Conservation (phyloP, 352 stramenopile genomes). For the Phytophthora macrochlamydospora region DNA sequence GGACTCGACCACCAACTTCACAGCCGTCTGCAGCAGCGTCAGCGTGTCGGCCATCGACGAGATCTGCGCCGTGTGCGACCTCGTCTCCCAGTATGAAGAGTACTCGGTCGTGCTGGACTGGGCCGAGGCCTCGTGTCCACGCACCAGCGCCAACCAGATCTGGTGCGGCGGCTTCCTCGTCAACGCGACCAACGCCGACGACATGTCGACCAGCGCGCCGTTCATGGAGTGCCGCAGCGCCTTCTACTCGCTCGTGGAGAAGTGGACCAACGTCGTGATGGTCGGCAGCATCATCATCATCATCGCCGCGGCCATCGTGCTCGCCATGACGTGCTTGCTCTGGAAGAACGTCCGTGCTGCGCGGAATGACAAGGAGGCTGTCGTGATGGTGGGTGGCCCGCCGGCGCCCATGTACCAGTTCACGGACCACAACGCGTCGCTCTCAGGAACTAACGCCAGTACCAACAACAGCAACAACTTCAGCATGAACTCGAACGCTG, state of each 20-base stretch:
- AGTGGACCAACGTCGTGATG: slow-evolving; percentile 72
- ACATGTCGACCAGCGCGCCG: slow-evolving; percentile 48
- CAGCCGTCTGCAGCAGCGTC: slow-evolving; percentile 48
- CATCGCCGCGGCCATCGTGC: slow-evolving; percentile 49
- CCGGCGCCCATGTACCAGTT: slow-evolving; percentile 39
- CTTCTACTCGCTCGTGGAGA: slow-evolving; percentile 70
- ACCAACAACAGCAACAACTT: slow-evolving; percentile 32
- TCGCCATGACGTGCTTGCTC: slow-evolving; percentile 65
- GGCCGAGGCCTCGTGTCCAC: slow-evolving; percentile 59
- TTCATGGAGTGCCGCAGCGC: slow-evolving; percentile 70
- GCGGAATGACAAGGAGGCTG: slow-evolving; percentile 23
- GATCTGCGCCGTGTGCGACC: slow-evolving; percentile 65
- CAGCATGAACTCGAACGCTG: slow-evolving; percentile 38
- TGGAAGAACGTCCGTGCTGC: slow-evolving; percentile 40
- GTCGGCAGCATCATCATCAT: slow-evolving; percentile 58
- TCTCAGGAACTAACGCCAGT: slow-evolving; percentile 27
- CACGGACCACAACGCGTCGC: slow-evolving; percentile 20
- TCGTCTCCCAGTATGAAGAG: slow-evolving; percentile 55
- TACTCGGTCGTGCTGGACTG: slow-evolving; percentile 75
- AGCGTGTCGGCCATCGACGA: slow-evolving; percentile 50
- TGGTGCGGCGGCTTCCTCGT: slow-evolving; percentile 80
- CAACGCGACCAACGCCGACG: slow-evolving; percentile 43
- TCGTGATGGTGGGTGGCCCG: not conserved
- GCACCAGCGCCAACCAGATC: slow-evolving; percentile 54
- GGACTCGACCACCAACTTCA: slow-evolving; percentile 53